A percentile compares a stretch with the other conserved stretches of the same genome.
These are phyloP conservation scores for Pleurotus cornucopiae DNA, from an alignment of 768 basidiomycete genomes.

Conservation along the genomic window DNA sequence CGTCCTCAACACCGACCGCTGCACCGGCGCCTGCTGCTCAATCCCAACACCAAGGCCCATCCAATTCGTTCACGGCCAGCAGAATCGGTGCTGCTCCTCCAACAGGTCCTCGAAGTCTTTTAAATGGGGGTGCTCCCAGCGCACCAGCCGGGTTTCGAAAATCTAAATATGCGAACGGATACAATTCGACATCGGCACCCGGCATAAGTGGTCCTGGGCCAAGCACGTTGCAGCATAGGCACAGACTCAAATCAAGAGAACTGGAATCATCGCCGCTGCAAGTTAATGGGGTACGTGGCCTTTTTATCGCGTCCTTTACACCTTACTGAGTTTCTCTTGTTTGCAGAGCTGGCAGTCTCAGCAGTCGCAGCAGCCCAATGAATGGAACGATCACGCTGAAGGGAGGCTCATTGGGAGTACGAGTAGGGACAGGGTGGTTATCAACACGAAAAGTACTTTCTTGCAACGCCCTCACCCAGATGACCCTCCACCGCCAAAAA, in stretches of 20 bases:
- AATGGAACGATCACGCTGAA: slow-evolving; percentile 12
- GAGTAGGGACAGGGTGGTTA: slow-evolving; percentile 6
- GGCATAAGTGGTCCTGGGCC: slow-evolving; percentile 11
- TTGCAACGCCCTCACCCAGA: slow-evolving; percentile 3
- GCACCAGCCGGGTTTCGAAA: slow-evolving; percentile 19
- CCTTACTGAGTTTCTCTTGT: slow-evolving; percentile 2
- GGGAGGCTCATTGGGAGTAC: slow-evolving; percentile 6
- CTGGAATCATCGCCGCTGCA: slow-evolving; percentile 8
- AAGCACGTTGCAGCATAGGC: slow-evolving; percentile 18
- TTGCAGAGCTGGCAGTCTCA: slow-evolving; percentile 23
- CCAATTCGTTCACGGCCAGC: slow-evolving; percentile 18
- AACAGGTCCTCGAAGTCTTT: slow-evolving; percentile 62
- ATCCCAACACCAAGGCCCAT: slow-evolving; percentile 14
- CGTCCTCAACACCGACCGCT: slow-evolving; percentile 29
- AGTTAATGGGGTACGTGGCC: neutral
- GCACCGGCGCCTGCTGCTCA: slow-evolving; percentile 23
- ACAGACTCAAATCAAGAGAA: slow-evolving; percentile 16
- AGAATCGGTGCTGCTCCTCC: slow-evolving; percentile 56
- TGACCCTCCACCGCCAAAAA: neutral
- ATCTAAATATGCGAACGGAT: slow-evolving; percentile 43
- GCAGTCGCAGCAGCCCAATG: slow-evolving; percentile 20
- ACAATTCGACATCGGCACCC: slow-evolving; percentile 11
- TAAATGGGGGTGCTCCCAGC: slow-evolving; percentile 30
- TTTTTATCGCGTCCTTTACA: neutral
- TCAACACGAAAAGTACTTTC: slow-evolving; percentile 19